Evolutionary conservation across 345 rosid genomes (phyloP), one percentile per base, ranked within the genome.

Genomic region (Euphorbia peplus): DNA sequence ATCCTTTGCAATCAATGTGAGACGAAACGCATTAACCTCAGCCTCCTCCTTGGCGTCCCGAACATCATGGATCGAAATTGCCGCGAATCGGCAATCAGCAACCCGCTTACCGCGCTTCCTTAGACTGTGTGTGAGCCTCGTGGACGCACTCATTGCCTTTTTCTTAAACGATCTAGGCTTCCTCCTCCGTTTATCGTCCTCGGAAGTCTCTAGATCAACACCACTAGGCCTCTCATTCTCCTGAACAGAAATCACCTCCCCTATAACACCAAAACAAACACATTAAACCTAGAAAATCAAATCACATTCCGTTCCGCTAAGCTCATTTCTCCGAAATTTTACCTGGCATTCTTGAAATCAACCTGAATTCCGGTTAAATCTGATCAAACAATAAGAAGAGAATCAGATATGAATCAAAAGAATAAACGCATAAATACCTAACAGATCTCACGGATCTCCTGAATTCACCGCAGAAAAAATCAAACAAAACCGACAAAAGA

Each of bases 141-240:
- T 82, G 0, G 98, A 89, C 41, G 97, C 97, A 76, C 75, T 89
- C 82, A 83, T 84, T 11, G 97, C 96, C 76, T 87, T 88, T 81
- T 85, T 91, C 83, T 79, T 91, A 22, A 88, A 67, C 60, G 84
- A 82, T 82, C 88, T 87, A 63, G 79, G 78, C 72, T 85, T 82
- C 41, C 60, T 24, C 69, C 88, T 78, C 69, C 86, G 78, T 59
- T 68, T 78, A 77, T 89, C 98, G 52, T 89, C 96, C 10, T 87
- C 96, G 0, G 84, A 85, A 2, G 67, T 72, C 74, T 83, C 96
- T 67, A 85, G 56, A 69, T 88, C 87, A 63, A 76, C 66, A 41
- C 78, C 66, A 70, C 75, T 85, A 5, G 71, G 73, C 70, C 68
- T 78, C 70, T 83, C 88, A 50, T 67, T 76, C 60, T 85, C 92